These are phyloP conservation scores for Plasmodium fragile DNA, from an alignment of 169 alveolate genomes.

Conservation along the genomic window DNA sequence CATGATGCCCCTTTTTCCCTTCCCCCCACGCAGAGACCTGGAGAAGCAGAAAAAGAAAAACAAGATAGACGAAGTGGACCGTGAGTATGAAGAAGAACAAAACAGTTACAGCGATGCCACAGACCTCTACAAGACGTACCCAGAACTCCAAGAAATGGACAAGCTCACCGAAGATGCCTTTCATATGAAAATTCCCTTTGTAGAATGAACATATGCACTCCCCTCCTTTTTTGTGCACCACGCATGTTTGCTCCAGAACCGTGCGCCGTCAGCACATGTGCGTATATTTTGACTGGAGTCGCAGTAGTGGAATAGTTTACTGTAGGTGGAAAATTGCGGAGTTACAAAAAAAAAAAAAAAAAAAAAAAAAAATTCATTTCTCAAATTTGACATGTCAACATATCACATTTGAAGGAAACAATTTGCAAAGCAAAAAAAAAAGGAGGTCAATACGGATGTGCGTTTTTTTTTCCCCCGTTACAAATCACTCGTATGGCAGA, in stretches of 20 bases:
- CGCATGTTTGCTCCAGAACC: not conserved
- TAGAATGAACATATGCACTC: constrained; percentile 14
- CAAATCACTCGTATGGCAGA: constrained; percentile 51
- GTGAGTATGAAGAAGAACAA: constrained; percentile 73
- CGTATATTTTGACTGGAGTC: not conserved
- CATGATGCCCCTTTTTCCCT: not conserved
- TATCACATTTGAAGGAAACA: not conserved
- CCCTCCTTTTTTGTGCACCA: not conserved
- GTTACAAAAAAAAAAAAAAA: not conserved
- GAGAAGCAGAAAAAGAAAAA: constrained; percentile 72
- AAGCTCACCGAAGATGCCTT: constrained; percentile 50
- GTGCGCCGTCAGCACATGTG: not conserved
- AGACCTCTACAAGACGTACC: constrained; percentile 44
- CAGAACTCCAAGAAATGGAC: constrained; percentile 75
- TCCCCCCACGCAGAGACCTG: constrained; percentile 42
- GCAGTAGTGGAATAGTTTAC: not conserved
- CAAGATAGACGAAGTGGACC: constrained; percentile 71
- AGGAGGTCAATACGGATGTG: not conserved
- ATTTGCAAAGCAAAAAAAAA: not conserved
- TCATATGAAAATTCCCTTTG: constrained; percentile 76
- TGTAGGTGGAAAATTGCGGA: not conserved
- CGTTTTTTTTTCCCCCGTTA: not conserved
- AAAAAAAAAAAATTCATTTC: too few species aligned
- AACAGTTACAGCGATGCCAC: constrained; percentile 52
- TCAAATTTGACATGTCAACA: not conserved